These are phyloP conservation scores for Blastobotrys petasosporus DNA, from an alignment of 1,139 yeast genomes.

Conservation along the genomic window DNA sequence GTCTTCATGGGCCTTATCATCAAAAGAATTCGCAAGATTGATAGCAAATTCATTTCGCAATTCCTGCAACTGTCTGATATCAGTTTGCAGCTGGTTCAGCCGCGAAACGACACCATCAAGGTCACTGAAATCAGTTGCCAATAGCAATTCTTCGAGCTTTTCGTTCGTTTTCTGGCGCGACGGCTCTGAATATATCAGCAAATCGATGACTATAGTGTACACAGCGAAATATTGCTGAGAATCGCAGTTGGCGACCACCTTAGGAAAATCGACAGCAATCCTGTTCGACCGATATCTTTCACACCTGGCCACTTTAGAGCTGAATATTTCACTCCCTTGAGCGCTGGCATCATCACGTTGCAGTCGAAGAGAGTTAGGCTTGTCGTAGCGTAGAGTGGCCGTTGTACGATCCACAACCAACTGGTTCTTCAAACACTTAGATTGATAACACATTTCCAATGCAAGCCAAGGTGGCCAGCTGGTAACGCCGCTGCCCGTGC, in stretches of 20 bases:
- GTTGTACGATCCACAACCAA: constrained; percentile 61
- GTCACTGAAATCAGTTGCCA: constrained; percentile 66
- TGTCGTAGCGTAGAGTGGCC: constrained; percentile 53
- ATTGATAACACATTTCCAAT: constrained; percentile 67
- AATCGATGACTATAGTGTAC: constrained; percentile 56
- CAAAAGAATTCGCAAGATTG: constrained; percentile 26
- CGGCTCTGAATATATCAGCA: constrained; percentile 63
- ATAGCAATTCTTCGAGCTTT: constrained; percentile 56
- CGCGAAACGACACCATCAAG: constrained; percentile 48
- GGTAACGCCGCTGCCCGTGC: constrained; percentile 28
- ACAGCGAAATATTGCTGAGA: constrained; percentile 67
- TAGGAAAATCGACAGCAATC: constrained; percentile 59
- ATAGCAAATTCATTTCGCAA: constrained; percentile 44
- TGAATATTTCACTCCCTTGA: constrained; percentile 9
- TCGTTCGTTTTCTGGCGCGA: constrained; percentile 51
- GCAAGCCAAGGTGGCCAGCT: constrained; percentile 82
- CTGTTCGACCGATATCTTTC: constrained; percentile 38
- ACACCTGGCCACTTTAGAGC: constrained; percentile 27
- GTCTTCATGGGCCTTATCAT: constrained; percentile 31
- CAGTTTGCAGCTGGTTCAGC: constrained; percentile 51
- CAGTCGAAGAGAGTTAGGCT: constrained; percentile 60
- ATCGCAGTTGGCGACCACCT: constrained; percentile 63
- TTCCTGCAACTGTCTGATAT: constrained; percentile 42
- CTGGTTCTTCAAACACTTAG: constrained; percentile 48
- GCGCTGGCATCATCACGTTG: constrained; percentile 15